Evolutionary conservation across 2,329 filamentous ascomycete genomes (phyloP), one percentile per base, ranked within the genome.

Genomic region (Pseudomassariella vexata): DNA sequence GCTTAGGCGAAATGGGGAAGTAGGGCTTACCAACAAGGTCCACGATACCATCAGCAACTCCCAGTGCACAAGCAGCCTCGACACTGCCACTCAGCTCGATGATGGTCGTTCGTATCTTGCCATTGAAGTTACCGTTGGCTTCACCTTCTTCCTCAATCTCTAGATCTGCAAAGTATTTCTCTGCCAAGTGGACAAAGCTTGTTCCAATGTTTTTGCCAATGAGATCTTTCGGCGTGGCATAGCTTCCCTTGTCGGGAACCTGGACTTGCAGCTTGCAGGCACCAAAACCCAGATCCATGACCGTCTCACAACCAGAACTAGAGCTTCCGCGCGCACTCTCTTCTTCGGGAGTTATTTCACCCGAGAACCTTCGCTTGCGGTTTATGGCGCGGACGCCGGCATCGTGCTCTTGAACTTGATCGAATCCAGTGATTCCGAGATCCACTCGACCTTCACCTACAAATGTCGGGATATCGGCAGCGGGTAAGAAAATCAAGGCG

Each of bases 61-160:
- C 92, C 34, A 98, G 68, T 14, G 92, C 90, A 56, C 92, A 98
- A 23, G 92, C 90, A 31, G 92, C 90, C 65, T 98, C 92, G 20
- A 98, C 92, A 69, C 90, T 96, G 11, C 92, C 92, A 44, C 90
- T 92, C 39, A 96, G 75, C 60, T 92, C 94, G 52, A 95, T 86
- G 50, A 98, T 88, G 53, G 87, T 88, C 8, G 92, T 96, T 50
- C 72, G 76, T 46, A 94, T 59, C 57, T 82, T 81, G n/a, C 48
- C 50, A 10, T 41, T 36, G 8, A 45, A 42, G 32, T 55, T 53
- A 11, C 55, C 52, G 1, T 58, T 54, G 17, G 45, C 14, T n/a
- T 31, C 31, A 21, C 46, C 56, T 31, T 68, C 65, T 24, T 66
- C 57, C 34, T 69, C 65, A 26, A 63, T 49, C 55, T 96, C 92